Conservation (phyloP, 2,329 filamentous ascomycete genomes). For the Beauveria brongniartii region DNA sequence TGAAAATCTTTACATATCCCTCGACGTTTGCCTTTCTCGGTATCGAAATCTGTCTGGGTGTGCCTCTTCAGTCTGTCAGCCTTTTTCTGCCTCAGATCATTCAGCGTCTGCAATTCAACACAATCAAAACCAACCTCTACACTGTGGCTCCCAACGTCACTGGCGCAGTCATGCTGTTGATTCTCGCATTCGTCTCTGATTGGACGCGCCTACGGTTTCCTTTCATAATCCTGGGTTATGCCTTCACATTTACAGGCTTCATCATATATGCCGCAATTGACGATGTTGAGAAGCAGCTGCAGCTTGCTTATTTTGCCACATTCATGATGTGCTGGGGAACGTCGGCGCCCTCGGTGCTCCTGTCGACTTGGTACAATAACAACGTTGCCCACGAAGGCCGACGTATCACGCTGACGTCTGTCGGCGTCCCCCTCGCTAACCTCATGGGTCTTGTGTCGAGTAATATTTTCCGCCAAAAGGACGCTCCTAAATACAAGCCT, state of each 20-base stretch:
- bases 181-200: slow-evolving; percentile 66
- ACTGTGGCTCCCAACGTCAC: slow-evolving; percentile 74
- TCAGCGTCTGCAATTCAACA: slow-evolving; percentile 36
- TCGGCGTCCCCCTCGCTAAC: slow-evolving; percentile 68
- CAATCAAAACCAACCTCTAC: slow-evolving; percentile 64
- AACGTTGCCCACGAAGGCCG: slow-evolving; percentile 71
- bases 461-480: slow-evolving; percentile 59
- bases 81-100: slow-evolving; percentile 51
- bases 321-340: slow-evolving; percentile 84
- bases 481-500: slow-evolving; percentile 58
- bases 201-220: slow-evolving; percentile 58
- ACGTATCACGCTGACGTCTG: slow-evolving; percentile 59
- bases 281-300: slow-evolving; percentile 50
- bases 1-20: slow-evolving; percentile 43
- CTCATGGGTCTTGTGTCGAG: slow-evolving; percentile 63
- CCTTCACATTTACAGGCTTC: slow-evolving; percentile 69
- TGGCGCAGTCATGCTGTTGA: slow-evolving; percentile 62
- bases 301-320: slow-evolving; percentile 64
- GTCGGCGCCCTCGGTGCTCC: slow-evolving; percentile 62
- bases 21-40: slow-evolving; percentile 41
- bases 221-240: slow-evolving; percentile 66
- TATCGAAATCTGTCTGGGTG: slow-evolving; percentile 52
- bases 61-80: slow-evolving; percentile 46
- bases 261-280: slow-evolving; percentile 68
- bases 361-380: slow-evolving; percentile 66